phyloP scores from a whole-genome alignment of 169 alveolate genomes.

The Cryptosporidium sp. region DNA sequence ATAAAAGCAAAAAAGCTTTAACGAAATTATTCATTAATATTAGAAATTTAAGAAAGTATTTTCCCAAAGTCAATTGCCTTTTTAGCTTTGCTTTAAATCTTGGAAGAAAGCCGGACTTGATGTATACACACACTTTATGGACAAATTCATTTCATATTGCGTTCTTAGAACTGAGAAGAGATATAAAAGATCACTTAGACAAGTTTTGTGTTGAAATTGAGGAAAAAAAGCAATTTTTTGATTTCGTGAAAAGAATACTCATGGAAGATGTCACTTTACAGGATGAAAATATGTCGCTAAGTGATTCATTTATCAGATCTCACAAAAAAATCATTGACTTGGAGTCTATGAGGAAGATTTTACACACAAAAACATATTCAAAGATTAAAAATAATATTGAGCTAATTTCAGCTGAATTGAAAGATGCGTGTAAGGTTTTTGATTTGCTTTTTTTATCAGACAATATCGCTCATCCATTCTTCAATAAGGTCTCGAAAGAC shows the following conservation, averaged over 20 bases:
- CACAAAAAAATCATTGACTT: conserved; percentile 5
- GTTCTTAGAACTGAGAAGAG: conserved; percentile 2
- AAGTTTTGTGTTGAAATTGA: background rate
- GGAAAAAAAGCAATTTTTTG: conserved; percentile 2
- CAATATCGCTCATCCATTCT: background rate
- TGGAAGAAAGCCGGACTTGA: conserved; percentile 43
- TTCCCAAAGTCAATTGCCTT: background rate
- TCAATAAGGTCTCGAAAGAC: background rate
- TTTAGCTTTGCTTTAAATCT: conserved; percentile 15
- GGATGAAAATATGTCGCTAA: background rate
- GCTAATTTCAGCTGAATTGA: background rate
- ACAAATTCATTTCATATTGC: conserved; percentile 18
- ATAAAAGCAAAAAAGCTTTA: background rate
- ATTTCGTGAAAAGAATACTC: conserved; percentile 4
- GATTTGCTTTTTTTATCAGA: conserved; percentile 6
- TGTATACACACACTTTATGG: background rate
- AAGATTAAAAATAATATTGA: conserved; percentile 5
- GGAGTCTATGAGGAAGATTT: background rate
- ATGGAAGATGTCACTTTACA: background rate
- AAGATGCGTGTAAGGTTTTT: background rate
- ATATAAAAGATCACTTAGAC: background rate
- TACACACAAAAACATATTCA: background rate
- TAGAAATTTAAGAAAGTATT: background rate
- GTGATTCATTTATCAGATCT: background rate
- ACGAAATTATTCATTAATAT: background rate